phyloP scores from a whole-genome alignment of 2,329 filamentous ascomycete genomes.

The Aspergillus felis region DNA sequence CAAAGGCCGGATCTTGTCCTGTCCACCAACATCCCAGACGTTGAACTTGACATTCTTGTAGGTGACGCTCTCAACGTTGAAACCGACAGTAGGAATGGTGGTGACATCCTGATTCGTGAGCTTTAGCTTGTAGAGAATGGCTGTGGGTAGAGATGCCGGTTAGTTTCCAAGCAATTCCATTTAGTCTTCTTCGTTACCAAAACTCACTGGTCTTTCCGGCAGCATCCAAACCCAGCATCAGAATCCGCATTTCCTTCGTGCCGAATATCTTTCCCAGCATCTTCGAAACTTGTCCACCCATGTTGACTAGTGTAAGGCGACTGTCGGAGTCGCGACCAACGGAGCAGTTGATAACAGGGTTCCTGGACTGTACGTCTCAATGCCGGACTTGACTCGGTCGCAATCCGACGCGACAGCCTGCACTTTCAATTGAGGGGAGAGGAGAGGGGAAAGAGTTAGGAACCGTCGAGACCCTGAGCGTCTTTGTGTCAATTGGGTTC shows the following conservation, averaged over 20 bases:
- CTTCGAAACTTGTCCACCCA: slow-evolving; percentile 93
- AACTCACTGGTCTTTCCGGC: slow-evolving; percentile 84
- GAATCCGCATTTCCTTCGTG: slow-evolving; percentile 96
- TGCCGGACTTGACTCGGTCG: neutral
- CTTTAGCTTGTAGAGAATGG: slow-evolving; percentile 98
- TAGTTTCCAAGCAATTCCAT: slow-evolving; percentile 4
- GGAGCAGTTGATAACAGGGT: neutral
- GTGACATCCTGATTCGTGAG: slow-evolving; percentile 90
- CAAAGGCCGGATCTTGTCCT: slow-evolving; percentile 96
- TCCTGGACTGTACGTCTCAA: neutral
- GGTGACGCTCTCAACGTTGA: slow-evolving; percentile 98
- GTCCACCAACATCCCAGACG: slow-evolving; percentile 97
- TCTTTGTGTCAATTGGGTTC: slow-evolving; percentile 4
- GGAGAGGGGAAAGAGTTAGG: neutral
- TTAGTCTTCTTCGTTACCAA: neutral
- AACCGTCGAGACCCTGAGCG: neutral
- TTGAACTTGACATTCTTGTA: slow-evolving; percentile 99
- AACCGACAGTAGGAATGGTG: slow-evolving; percentile 96
- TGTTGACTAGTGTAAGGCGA: slow-evolving; percentile 45
- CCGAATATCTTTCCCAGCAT: slow-evolving; percentile 99
- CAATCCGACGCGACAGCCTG: neutral
- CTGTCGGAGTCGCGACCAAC: slow-evolving; percentile 6
- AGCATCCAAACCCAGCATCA: slow-evolving; percentile 97
- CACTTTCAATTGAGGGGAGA: neutral
- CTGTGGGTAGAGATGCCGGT: slow-evolving; percentile 26